Base-by-base conservation (phyloP, 257 asterid genomes). In the Jacaranda mimosifolia region DNA sequence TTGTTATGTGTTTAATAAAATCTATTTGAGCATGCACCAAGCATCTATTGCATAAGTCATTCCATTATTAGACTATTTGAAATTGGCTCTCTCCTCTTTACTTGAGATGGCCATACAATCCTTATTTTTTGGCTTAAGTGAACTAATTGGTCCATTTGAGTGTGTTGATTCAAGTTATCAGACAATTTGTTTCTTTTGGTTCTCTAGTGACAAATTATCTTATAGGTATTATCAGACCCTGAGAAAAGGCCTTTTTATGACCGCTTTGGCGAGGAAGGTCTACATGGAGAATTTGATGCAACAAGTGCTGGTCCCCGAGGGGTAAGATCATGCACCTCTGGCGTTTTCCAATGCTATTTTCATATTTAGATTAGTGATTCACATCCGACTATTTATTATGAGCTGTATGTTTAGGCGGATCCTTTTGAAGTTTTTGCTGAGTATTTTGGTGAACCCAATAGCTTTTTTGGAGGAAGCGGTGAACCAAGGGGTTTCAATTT, bases 191-290 rank as follows among this genome's bases (percentile, higher is more conserved):
- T 36, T 64, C 4, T 52, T 71, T 82, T 42, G 57, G 49, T 48
- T 75, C 78, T 70, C n/a, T 65, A 9, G 78, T 84, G 39, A 84
- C 65, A 63, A 78, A 77, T 63, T 68, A 52, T 77, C 51, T 80
- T 86, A 19, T 82, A 93, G 98, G 96, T 96, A 70, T 83, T 96
- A 80, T 96, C 99, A 85, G 98, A 93, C 86, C 71, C 83, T 45
- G 96, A 96, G 81, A 96, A 93, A 82, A 91, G 96, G 80, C 86
- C 94, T 75, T 70, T 87, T 79, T 96, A 93, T 83, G 99, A 96
- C 80, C 97, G 85, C 12, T 90, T 86, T 90, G 99, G 99, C 8
- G 92, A 91, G 85, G 96, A 87, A 84, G 99, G 98, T 75, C 80
- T 90, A 52, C 86, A 62, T 18, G 97, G 97, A 81, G 96, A 87